A percentile compares a stretch with the other conserved stretches of the same genome.
Conservation (phyloP, 371 early-diverging fungal genomes). For the Mycotypha africana region DNA sequence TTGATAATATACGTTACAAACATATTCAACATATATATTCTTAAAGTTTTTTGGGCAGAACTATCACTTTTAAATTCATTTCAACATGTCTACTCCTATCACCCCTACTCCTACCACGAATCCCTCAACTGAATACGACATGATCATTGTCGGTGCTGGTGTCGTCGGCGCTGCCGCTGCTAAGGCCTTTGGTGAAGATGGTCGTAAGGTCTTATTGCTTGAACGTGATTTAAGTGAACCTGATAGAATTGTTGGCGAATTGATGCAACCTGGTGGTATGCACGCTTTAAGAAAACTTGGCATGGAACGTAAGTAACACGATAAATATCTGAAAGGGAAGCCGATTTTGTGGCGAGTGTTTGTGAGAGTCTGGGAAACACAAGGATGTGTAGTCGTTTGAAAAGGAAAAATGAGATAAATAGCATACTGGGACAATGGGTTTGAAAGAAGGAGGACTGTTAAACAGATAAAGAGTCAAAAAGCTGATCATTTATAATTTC, state of each 20-base stretch:
- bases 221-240: slow-evolving; percentile 89
- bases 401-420: neutral
- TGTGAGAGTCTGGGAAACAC: too few species aligned
- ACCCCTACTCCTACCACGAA: too few species aligned
- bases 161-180: slow-evolving; percentile 87
- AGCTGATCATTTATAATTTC: too few species aligned
- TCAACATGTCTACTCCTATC: too few species aligned
- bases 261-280: slow-evolving; percentile 92
- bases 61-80: too few species aligned
- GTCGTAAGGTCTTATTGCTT: slow-evolving; percentile 66
- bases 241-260: slow-evolving; percentile 94
- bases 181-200: slow-evolving; percentile 61
- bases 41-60: too few species aligned
- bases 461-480: neutral
- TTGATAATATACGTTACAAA: too few species aligned
- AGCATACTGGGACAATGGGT: neutral
- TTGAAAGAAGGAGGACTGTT: neutral
- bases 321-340: neutral
- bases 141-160: slow-evolving; percentile 90
- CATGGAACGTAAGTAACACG: slow-evolving; percentile 44
- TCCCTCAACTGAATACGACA: slow-evolving; percentile 47
- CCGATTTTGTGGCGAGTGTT: too few species aligned
- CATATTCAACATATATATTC: too few species aligned
- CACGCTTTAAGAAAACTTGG: slow-evolving; percentile 75
- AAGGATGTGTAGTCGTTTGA: too few species aligned